Conservation (phyloP, 805 yeast species). For the Candida piceae region DNA sequence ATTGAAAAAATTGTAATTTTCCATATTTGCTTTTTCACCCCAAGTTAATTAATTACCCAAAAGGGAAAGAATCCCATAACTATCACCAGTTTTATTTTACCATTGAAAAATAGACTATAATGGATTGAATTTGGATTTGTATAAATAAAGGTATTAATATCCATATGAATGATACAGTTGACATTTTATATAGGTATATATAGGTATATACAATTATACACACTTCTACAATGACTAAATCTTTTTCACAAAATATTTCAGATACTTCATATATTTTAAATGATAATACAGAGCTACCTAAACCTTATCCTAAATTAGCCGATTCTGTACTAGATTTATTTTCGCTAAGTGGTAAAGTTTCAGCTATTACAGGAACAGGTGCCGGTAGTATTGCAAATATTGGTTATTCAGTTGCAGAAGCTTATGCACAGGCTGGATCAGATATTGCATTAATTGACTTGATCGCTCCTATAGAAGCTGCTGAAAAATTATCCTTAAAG, state of each 20-base stretch:
- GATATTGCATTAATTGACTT: slow-evolving; percentile 37
- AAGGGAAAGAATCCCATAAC: neutral
- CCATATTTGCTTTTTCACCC: too few species aligned
- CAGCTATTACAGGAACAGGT: slow-evolving; percentile 35
- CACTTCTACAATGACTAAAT: neutral
- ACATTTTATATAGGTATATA: too few species aligned
- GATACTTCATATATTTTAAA: slow-evolving; percentile 1
- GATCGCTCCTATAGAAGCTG: slow-evolving; percentile 28
- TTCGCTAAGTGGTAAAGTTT: slow-evolving; percentile 36
- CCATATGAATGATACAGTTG: too few species aligned
- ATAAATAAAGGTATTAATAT: too few species aligned
- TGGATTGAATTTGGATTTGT: neutral
- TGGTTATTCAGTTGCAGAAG: slow-evolving; percentile 34
- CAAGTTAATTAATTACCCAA: too few species aligned
- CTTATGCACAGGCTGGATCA: slow-evolving; percentile 36
- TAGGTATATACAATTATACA: neutral
- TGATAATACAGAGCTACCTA: slow-evolving; percentile 1
- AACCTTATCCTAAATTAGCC: slow-evolving; percentile 1
- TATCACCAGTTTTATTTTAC: too few species aligned
- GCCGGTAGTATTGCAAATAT: slow-evolving; percentile 24
- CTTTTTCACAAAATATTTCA: neutral
- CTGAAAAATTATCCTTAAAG: slow-evolving; percentile 35
- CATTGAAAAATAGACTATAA: neutral
- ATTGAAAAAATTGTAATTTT: too few species aligned
- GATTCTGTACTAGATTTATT: slow-evolving; percentile 25